Conservation (phyloP, 352 stramenopile species). For the Globisporangium okanoganense region DNA sequence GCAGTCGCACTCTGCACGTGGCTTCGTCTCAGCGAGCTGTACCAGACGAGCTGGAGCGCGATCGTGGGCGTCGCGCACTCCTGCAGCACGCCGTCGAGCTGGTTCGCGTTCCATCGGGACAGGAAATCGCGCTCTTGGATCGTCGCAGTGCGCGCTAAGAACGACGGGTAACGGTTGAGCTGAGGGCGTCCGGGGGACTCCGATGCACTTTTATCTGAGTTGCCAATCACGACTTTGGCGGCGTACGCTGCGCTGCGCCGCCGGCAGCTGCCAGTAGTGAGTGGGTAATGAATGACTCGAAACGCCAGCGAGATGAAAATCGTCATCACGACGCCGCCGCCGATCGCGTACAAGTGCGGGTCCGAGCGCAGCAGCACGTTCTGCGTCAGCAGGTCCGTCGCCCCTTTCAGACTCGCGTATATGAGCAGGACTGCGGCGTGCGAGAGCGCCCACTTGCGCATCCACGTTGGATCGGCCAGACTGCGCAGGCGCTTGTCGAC, state of each 20-base stretch:
- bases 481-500: conserved; percentile 24
- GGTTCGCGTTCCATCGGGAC: conserved; percentile 1
- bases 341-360: conserved; percentile 37
- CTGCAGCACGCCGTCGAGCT: conserved; percentile 6
- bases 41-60: conserved; percentile 4
- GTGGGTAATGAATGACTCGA: conserved; percentile 15
- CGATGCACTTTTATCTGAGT: background rate
- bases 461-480: conserved; percentile 20
- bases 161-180: background rate
- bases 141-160: background rate
- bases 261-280: background rate
- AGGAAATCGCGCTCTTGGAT: background rate
- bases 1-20: background rate
- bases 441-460: conserved; percentile 23
- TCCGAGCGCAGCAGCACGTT: conserved; percentile 30
- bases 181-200: background rate
- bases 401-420: conserved; percentile 27
- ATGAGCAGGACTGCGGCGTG: conserved; percentile 17
- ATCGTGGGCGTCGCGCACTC: conserved; percentile 1
- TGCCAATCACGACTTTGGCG: background rate
- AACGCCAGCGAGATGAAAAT: conserved; percentile 26
- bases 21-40: background rate
- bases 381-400: conserved; percentile 19
- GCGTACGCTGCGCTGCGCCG: background rate
- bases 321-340: conserved; percentile 23